Conservation (phyloP, 1,284 basidiomycete genomes). For the Leccinum solheimii region DNA sequence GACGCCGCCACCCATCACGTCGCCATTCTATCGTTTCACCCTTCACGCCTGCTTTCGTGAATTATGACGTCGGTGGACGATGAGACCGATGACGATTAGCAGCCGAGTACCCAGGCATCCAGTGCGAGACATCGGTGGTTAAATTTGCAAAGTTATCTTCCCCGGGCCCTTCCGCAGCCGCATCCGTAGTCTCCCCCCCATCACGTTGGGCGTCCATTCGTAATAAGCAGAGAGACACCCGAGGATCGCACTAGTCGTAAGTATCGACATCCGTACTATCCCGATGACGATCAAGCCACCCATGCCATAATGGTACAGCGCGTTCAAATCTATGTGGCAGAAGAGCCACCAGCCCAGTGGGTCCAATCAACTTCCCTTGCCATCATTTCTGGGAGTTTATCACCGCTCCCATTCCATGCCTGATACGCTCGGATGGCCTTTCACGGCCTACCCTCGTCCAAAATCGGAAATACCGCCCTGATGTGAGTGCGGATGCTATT, state of each 20-base stretch:
- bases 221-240: slow-evolving; percentile 10
- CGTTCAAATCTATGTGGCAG: not conserved
- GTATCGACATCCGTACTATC: not conserved
- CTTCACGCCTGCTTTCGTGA: not conserved
- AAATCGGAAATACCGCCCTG: slow-evolving; percentile 5
- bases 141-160: not conserved
- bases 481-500: not conserved
- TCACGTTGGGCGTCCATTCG: slow-evolving; percentile 1
- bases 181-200: slow-evolving; percentile 5
- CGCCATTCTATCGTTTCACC: not conserved
- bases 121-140: slow-evolving; percentile 1
- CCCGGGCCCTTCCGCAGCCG: slow-evolving; percentile 6
- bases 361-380: not conserved
- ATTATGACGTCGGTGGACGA: not conserved
- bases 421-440: not conserved
- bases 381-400: not conserved
- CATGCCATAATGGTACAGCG: not conserved
- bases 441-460: not conserved
- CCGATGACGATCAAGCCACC: not conserved
- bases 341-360: not conserved
- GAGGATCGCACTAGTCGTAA: not conserved
- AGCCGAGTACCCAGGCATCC: not conserved
- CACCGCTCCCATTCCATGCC: not conserved
- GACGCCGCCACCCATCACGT: not conserved
- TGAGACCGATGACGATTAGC: not conserved